These are phyloP conservation scores for Chlamydomonas sp. DNA, from an alignment of 139 green algal genomes.

Conservation along the genomic window DNA sequence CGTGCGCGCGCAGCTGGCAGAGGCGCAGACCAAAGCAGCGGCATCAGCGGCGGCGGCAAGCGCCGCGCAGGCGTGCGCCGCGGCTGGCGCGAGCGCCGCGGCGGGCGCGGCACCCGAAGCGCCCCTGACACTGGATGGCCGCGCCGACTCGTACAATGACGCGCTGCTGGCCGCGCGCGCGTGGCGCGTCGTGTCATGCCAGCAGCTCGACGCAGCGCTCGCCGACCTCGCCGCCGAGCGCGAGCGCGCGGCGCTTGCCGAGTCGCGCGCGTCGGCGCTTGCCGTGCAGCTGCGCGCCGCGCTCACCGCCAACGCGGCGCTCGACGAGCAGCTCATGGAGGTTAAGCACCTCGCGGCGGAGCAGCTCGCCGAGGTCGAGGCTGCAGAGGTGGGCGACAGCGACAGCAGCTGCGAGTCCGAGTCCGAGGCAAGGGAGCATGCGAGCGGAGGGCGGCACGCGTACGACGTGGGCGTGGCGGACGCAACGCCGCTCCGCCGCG, in stretches of 20 bases:
- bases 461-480: no score
- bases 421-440: background rate
- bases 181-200: background rate
- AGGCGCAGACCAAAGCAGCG: background rate
- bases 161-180: background rate
- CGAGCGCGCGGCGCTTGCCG: background rate
- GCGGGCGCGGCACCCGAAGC: background rate
- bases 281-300: slow-evolving; percentile 1
- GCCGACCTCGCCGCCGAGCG: background rate
- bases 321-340: slow-evolving; percentile 1
- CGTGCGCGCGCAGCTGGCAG: background rate
- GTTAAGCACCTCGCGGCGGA: background rate
- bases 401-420: no score
- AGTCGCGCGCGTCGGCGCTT: background rate
- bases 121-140: background rate
- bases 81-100: background rate
- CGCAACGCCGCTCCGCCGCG: no score
- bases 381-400: no score
- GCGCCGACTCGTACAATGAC: no score
- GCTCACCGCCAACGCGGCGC: background rate
- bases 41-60: background rate
- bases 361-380: background rate
- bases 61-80: background rate
- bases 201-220: background rate
- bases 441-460: background rate